Conservation (phyloP, 805 yeast genomes). For the Metschnikowia peoriensis region DNA sequence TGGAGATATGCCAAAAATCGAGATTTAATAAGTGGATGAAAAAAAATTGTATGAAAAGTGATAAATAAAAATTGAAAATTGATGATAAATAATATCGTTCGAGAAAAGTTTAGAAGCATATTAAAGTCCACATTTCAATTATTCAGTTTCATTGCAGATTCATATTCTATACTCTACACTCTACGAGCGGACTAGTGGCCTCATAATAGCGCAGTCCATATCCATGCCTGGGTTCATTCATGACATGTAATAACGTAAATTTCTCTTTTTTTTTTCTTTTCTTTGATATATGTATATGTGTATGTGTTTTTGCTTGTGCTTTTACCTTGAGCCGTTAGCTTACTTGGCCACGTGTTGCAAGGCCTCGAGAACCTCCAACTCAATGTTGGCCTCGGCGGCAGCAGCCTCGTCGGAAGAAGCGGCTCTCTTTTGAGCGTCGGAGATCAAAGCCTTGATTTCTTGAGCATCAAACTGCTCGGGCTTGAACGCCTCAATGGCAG, state of each 20-base stretch:
- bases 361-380: slow-evolving; percentile 95
- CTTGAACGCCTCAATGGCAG: slow-evolving; percentile 94
- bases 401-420: slow-evolving; percentile 80
- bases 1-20: too few relatives aligned
- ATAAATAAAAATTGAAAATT: too few relatives aligned
- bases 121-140: too few relatives aligned
- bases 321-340: slow-evolving; percentile 4
- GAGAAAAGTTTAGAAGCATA: too few relatives aligned
- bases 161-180: too few relatives aligned
- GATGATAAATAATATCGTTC: too few relatives aligned
- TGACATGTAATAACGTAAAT: background rate
- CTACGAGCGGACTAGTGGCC: too few relatives aligned
- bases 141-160: too few relatives aligned
- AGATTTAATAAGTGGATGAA: too few relatives aligned
- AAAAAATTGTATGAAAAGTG: too few relatives aligned
- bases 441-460: slow-evolving; percentile 73
- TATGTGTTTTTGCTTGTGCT: background rate
- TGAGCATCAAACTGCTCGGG: slow-evolving; percentile 81
- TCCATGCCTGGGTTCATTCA: background rate
- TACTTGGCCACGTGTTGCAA: slow-evolving; percentile 78
- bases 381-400: slow-evolving; percentile 93
- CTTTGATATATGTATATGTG: background rate
- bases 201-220: too few relatives aligned
- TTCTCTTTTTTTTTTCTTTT: background rate
- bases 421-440: slow-evolving; percentile 93